Conservation (phyloP, 805 yeast species). For the Saitoella complicata region DNA sequence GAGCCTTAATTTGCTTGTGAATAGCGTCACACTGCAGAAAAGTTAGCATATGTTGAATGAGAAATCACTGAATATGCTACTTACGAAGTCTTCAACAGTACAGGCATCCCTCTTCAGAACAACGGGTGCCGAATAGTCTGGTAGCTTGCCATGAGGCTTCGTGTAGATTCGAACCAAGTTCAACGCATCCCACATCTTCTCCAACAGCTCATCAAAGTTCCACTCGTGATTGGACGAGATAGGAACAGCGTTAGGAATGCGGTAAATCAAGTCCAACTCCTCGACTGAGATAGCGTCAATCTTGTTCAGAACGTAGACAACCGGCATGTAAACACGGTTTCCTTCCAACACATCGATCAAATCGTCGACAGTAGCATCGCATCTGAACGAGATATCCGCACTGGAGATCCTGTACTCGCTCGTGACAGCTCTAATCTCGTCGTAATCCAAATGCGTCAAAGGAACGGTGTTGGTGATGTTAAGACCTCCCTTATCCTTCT, state of each 20-base stretch:
- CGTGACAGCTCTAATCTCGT: slow-evolving; percentile 92
- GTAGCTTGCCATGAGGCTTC: slow-evolving; percentile 85
- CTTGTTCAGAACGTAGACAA: slow-evolving; percentile 84
- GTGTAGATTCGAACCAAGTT: slow-evolving; percentile 91
- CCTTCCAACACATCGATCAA: slow-evolving; percentile 87
- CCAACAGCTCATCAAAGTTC: slow-evolving; percentile 90
- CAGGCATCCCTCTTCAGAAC: slow-evolving; percentile 70
- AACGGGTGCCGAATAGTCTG: slow-evolving; percentile 91
- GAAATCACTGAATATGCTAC: neutral
- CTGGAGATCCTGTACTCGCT: slow-evolving; percentile 86
- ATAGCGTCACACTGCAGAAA: slow-evolving; percentile 62
- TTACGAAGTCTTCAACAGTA: slow-evolving; percentile 69
- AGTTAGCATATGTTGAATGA: neutral
- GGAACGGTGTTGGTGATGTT: slow-evolving; percentile 89
- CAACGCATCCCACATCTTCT: slow-evolving; percentile 87
- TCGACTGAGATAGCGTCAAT: slow-evolving; percentile 89
- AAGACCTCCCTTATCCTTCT: slow-evolving; percentile 92
- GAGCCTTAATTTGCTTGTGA: slow-evolving; percentile 85
- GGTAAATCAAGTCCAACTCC: slow-evolving; percentile 75
- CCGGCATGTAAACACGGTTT: slow-evolving; percentile 87
- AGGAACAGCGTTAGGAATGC: slow-evolving; percentile 95
- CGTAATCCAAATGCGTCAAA: slow-evolving; percentile 76
- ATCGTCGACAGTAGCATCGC: slow-evolving; percentile 97
- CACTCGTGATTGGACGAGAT: slow-evolving; percentile 91
- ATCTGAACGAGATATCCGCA: slow-evolving; percentile 90